Base-by-base conservation (phyloP, 441 rosid species). In the Sinapis alba region DNA sequence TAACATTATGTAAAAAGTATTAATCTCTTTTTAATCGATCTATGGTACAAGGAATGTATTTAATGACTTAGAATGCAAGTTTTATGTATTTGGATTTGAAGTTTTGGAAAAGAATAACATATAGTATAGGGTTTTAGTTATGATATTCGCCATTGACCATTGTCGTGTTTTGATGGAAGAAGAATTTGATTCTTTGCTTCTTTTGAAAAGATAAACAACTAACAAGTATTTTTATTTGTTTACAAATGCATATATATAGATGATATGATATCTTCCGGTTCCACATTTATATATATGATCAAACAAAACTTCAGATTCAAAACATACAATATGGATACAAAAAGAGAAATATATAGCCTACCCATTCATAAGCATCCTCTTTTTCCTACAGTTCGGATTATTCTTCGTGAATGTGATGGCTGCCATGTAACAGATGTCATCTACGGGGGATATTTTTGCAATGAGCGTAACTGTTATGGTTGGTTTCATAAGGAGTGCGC, bases 381-480 rank as follows among this genome's bases (percentile, higher is more conserved):
- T 30, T 10, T 5, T 0, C 36, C 3, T 15, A 1, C 8, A 1
- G 8, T 8, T 70, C 6, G 4, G 1, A 18, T 8, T 27, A 0
- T 4, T 45, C 0, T 0, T 0, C 0, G 0, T 30, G 0, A 0
- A n/a, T 71, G 75, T 50, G 0, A 0, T 0, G 68, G 62, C 18
- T 72, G 75, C 69, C 34, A 62, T 61, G 68, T 50, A 15, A 4
- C 0, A 36, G 43, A 11, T 5, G 1, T 0, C 10, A 47, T 20
- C 1, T 32, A 30, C 5, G 3, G 13, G 0, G 3, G 69, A 13
- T 72, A 72, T 34, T 0, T 0, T 51, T 72, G 76, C 19, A 34
- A 1, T 16, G 62, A 72, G 26, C 2, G 7, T 13, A 0, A n/a
- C 3, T 62, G 38, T 23, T 0, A 0, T 15, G 0, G 0, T 19